These are phyloP conservation scores for Ophiocordyceps camponoti-leonardi DNA, from an alignment of 2,329 filamentous ascomycete genomes.

Conservation along the genomic window DNA sequence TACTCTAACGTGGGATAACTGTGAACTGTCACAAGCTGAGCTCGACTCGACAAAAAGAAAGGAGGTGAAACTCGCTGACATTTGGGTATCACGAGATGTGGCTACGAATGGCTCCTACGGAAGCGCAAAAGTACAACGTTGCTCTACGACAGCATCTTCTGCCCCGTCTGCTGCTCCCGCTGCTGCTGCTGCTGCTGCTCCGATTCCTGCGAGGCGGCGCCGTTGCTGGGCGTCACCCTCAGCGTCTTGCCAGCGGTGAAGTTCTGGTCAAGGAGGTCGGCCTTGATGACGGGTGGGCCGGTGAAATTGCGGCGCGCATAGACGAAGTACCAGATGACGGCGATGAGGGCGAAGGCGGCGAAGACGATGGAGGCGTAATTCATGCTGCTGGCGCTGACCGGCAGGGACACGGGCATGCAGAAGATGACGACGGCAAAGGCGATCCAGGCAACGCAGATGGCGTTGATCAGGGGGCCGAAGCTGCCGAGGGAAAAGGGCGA, in stretches of 20 bases:
- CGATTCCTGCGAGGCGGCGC: neutral
- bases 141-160: neutral
- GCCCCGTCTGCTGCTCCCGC: neutral
- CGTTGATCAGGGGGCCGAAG: constrained; percentile 53
- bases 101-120: neutral
- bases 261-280: neutral
- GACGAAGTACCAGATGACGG: constrained; percentile 43
- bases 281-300: constrained; percentile 27
- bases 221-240: too few relatives aligned
- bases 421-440: constrained; percentile 52
- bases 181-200: constrained; percentile 2
- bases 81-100: neutral
- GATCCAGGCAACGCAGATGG: constrained; percentile 54
- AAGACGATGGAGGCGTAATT: constrained; percentile 54
- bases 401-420: constrained; percentile 53
- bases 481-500: constrained; percentile 52
- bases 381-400: constrained; percentile 39
- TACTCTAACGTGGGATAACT: neutral
- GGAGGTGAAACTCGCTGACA: too few relatives aligned
- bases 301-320: constrained; percentile 47
- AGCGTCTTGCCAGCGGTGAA: constrained; percentile 1
- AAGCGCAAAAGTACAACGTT: neutral
- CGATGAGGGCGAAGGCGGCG: constrained; percentile 41
- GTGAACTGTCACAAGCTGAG: too few relatives aligned
- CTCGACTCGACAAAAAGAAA: too few relatives aligned